Percentiles rank a stretch among this genome's conserved stretches.
phyloP scores from a whole-genome alignment of 176 grass and related monocot genomes.

The Avena atlantica region DNA sequence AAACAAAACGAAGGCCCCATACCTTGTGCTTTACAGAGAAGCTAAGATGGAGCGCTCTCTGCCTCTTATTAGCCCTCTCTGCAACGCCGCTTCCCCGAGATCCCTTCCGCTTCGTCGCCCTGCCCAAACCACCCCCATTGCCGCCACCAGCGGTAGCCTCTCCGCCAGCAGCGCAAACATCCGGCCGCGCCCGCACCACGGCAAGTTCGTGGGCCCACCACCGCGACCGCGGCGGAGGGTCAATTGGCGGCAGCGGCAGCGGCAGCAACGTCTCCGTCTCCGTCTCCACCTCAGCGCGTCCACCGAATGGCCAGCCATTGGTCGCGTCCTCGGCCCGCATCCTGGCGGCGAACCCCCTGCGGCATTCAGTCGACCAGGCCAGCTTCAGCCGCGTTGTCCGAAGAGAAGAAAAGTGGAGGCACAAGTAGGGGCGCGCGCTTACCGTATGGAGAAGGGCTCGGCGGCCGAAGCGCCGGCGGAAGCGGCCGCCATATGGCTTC shows the following conservation, averaged over 20 bases:
- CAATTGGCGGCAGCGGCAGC: conserved; percentile 44
- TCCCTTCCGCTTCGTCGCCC: conserved; percentile 46
- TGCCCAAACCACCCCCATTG: neutral
- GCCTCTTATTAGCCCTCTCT: conserved; percentile 39
- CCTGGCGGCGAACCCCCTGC: conserved; percentile 48
- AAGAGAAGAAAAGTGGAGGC: neutral
- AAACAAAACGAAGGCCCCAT: conserved; percentile 19
- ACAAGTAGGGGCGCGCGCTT: neutral
- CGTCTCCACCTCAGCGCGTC: neutral
- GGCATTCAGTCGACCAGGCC: conserved; percentile 24
- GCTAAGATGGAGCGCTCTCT: conserved; percentile 35
- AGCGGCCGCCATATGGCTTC: conserved; percentile 39
- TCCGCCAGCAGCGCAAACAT: neutral
- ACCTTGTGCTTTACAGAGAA: conserved; percentile 46
- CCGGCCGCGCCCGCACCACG: conserved; percentile 12
- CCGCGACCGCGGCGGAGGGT: conserved; percentile 36
- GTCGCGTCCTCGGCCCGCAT: conserved; percentile 50
- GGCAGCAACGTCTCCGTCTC: neutral
- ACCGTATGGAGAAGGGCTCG: conserved; percentile 63
- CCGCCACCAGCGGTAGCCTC: neutral
- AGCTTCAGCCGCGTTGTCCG: neutral
- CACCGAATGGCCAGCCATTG: conserved; percentile 45
- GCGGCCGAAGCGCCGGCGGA: neutral
- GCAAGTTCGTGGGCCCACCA: conserved; percentile 58
- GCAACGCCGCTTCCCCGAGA: neutral